Evolutionary conservation across 805 yeast genomes (phyloP).

Genomic region (Sugiyamaella floridensis): DNA sequence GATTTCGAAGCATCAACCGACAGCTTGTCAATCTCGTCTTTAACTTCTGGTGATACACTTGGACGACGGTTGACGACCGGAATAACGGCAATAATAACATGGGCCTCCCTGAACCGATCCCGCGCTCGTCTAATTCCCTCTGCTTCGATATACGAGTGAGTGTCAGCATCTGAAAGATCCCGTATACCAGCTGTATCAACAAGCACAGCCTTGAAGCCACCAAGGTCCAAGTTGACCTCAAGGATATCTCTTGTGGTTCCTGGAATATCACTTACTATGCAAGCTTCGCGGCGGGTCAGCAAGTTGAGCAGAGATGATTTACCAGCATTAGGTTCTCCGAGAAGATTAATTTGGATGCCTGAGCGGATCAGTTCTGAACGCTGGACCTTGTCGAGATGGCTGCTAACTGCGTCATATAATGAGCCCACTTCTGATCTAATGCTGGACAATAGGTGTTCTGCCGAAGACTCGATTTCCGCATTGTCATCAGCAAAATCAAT

Average conservation of each 20-base stretch:
- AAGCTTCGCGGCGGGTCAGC: conserved; percentile 73
- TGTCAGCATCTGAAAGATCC: conserved; percentile 24
- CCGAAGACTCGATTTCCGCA: conserved; percentile 25
- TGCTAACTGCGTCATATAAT: conserved; percentile 41
- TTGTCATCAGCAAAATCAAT: conserved; percentile 96
- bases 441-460: conserved; percentile 37
- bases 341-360: conserved; percentile 65
- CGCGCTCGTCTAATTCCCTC: conserved; percentile 82
- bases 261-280: conserved; percentile 84
- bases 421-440: conserved; percentile 40
- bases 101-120: conserved; percentile 50
- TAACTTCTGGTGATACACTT: background rate
- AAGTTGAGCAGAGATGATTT: conserved; percentile 78
- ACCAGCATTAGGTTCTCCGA: conserved; percentile 97
- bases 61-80: conserved; percentile 10
- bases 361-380: conserved; percentile 47
- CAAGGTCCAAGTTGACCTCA: conserved; percentile 71
- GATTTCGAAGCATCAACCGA: conserved; percentile 6
- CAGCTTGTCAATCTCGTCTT: background rate
- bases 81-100: conserved; percentile 57
- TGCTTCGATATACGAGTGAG: conserved; percentile 42
- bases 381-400: conserved; percentile 27
- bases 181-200: conserved; percentile 95
- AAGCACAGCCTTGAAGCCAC: conserved; percentile 74
- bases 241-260: conserved; percentile 92